phyloP scores from a whole-genome alignment of 257 asterid species.

The Ehretia macrophylla region DNA sequence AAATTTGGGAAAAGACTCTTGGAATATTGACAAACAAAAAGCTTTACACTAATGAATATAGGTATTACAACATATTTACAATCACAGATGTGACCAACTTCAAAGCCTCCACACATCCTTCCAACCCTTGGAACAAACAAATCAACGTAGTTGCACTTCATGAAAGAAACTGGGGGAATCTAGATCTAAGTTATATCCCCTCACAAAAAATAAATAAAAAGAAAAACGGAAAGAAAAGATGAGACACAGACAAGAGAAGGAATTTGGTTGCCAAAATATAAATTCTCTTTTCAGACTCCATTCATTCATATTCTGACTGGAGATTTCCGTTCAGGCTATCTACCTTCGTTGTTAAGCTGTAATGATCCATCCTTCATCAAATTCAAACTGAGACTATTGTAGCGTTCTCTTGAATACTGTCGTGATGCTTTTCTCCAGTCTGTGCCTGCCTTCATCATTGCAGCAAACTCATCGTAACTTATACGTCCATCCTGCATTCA shows the following conservation, averaged over 20 bases:
- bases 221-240: not conserved
- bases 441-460: slow-evolving; percentile 51
- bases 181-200: not conserved
- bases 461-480: slow-evolving; percentile 44
- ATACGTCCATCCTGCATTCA: slow-evolving; percentile 42
- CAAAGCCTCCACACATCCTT: not conserved
- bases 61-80: not conserved
- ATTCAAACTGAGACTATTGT: slow-evolving; percentile 44
- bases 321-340: slow-evolving; percentile 7
- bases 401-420: slow-evolving; percentile 52
- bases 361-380: slow-evolving; percentile 43
- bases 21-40: not conserved
- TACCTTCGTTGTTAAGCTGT: slow-evolving; percentile 22
- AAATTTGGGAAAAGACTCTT: not conserved
- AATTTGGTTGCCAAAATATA: not conserved
- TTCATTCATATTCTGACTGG: not conserved
- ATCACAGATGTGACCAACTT: not conserved
- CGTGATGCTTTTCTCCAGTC: slow-evolving; percentile 62
- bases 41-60: not conserved
- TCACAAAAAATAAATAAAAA: not conserved
- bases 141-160: not conserved
- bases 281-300: not conserved
- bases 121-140: not conserved
- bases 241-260: not conserved
- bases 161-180: not conserved